Evolutionary conservation across 257 asterid genomes (phyloP).

Genomic region (Lycium ferocissimum): DNA sequence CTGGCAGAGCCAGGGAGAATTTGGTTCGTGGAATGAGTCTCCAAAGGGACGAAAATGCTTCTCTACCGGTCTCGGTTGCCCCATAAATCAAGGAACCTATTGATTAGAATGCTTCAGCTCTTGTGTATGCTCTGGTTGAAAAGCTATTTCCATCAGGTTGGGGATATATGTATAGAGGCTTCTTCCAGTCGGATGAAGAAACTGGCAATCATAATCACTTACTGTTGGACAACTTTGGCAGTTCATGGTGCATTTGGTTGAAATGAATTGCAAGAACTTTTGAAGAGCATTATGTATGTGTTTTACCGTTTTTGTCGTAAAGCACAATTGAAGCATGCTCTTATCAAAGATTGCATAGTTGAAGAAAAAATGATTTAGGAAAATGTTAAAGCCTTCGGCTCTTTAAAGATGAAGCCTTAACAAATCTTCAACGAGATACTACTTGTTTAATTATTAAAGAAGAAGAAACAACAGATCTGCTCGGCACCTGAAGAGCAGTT

Average conservation of each 20-base stretch:
- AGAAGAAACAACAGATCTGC: slow-evolving; percentile 6
- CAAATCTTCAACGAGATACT: neutral
- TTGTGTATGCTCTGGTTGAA: neutral
- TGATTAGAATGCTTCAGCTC: neutral
- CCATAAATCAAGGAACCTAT: neutral
- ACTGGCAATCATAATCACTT: neutral
- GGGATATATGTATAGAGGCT: slow-evolving; percentile 9
- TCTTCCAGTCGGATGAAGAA: neutral
- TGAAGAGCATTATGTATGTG: neutral
- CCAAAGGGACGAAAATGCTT: slow-evolving; percentile 1
- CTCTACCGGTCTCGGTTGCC: neutral
- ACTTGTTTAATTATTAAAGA: neutral
- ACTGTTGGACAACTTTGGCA: neutral
- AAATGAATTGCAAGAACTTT: neutral
- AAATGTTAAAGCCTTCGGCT: neutral
- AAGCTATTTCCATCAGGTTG: neutral
- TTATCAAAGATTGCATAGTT: too few species aligned
- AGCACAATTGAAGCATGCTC: too few species aligned
- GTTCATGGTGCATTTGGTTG: neutral
- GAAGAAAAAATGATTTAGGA: neutral
- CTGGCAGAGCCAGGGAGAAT: neutral
- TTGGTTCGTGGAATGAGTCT: neutral
- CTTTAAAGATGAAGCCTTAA: neutral
- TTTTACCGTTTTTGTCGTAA: neutral
- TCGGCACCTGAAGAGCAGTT: neutral